Evolutionary conservation across 257 asterid genomes (phyloP), one percentile per base, ranked within the genome.

Genomic region (Handroanthus guayacan): DNA sequence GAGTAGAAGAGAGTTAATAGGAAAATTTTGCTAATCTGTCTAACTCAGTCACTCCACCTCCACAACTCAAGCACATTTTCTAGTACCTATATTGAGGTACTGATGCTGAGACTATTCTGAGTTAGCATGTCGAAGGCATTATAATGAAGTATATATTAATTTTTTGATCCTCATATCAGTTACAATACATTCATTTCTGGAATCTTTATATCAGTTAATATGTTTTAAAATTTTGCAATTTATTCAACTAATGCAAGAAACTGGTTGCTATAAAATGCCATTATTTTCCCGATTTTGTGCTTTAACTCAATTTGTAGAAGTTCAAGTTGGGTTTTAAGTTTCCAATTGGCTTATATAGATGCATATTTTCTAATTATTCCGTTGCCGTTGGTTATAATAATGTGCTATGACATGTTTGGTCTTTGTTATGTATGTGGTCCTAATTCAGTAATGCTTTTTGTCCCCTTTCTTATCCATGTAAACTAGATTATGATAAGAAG

Each of bases 401-500:
- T 64, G 38, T 69, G 74, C 74, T 54, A 54, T 66, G 51, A 34
- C 50, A 41, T 50, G 61, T 60, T 20, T 55, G 39, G 9, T 52
- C 60, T 44, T 72, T 36, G 7, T 62, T 64, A 20, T 20, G 14
- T 69, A 16, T 44, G 72, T 62, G 47, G 55, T 75, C 79, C 82
- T 86, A 52, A 83, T 71, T 74, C 41, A 65, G 31, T 13, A 3
- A 60, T 65, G 58, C 52, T 66, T 45, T 48, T 56, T 5, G 9
- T 38, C 65, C 50, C 82, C 65, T 36, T 48, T 43, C 18, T 17
- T 50, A n/a, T 71, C 62, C 41, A 55, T 77, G 81, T 58, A 67
- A 72, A 82, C 72, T 81, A 95, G 99, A 95, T 86, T 95, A 91
- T 80, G 92, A 87, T 71, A 86, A 84, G 84, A 95, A 95, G 89